Evolutionary conservation across 306 rosid genomes (phyloP).

Genomic region (Rosa lucieae): DNA sequence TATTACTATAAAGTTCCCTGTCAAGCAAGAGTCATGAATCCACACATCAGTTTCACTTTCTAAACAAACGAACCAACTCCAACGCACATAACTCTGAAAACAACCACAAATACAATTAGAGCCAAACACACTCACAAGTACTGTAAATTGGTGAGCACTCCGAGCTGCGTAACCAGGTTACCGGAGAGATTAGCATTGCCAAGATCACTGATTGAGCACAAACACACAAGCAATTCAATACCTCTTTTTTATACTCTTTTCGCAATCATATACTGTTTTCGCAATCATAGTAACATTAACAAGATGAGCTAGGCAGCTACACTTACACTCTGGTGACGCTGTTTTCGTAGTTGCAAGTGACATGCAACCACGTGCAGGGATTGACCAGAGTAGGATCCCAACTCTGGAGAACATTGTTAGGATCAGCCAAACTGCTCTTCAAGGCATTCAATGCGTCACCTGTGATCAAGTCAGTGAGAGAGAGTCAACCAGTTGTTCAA

Average conservation of each 20-base stretch:
- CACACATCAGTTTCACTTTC: not conserved
- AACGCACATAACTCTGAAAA: not conserved
- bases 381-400: constrained; percentile 93
- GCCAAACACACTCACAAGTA: constrained; percentile 71
- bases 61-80: not conserved
- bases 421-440: constrained; percentile 73
- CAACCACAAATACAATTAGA: not conserved
- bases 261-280: not conserved
- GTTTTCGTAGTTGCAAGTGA: constrained; percentile 74
- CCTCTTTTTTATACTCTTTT: not conserved
- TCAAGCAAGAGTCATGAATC: constrained; percentile 14
- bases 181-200: constrained; percentile 95
- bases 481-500: constrained; percentile 23
- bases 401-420: constrained; percentile 82
- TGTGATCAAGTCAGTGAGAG: constrained; percentile 24
- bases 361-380: constrained; percentile 98
- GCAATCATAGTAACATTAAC: too few relatives aligned
- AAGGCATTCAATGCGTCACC: constrained; percentile 92
- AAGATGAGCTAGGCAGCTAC: not conserved
- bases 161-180: constrained; percentile 69
- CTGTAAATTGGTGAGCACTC: constrained; percentile 68
- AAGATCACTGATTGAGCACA: constrained; percentile 68
- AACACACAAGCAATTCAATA: constrained; percentile 5
- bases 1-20: constrained; percentile 87
- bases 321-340: constrained; percentile 97